Evolutionary conservation across 2,329 filamentous ascomycete genomes (phyloP), one percentile per base, ranked within the genome.

Genomic region (Xylariaceae sp.): DNA sequence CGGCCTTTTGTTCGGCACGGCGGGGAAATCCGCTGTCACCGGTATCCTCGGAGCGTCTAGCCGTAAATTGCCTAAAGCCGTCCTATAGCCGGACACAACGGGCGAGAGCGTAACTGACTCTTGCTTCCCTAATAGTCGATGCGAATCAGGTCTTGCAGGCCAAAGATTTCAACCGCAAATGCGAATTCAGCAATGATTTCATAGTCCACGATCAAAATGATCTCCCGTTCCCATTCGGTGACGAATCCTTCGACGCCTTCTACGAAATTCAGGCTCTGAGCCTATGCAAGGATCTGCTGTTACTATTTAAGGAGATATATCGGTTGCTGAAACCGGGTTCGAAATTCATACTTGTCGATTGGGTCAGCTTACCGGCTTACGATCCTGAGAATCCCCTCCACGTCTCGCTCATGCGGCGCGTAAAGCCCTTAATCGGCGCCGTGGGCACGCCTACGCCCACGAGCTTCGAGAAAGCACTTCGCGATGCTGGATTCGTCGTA

Each of bases 221-320:
- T 49, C 73, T 82, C 37, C 80, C 80, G 1, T 73, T 82, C 1
- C 80, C 80, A 1, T 82, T 82, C 58, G 75, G 68, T 11, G 76
- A 82, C 62, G 69, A 68, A 30, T 74, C 72, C 48, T 81, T 82
- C 66, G 79, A 82, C 58, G 79, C 75, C 35, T 81, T 82, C 60
- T 82, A 78, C 75, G 81, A 77, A 78, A 86, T 77, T 77, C 86
- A 76, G 75, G 85, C 73, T 57, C 79, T 76, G 67, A 84, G 75
- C 73, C 78, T 76, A 35, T 81, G 78, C 73, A 79, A 79, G 61
- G 78, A 82, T 56, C 72, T 78, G 1, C 65, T 72, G 2, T 70
- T 73, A 6, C 72, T 81, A 9, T 81, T 81, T 70, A 69, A 69
- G 53, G 80, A 82, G 67, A 71, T 82, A 55, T 76, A 73, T 66